Evolutionary conservation across 805 yeast species (phyloP).

Genomic region (Yarrowia osloensis): DNA sequence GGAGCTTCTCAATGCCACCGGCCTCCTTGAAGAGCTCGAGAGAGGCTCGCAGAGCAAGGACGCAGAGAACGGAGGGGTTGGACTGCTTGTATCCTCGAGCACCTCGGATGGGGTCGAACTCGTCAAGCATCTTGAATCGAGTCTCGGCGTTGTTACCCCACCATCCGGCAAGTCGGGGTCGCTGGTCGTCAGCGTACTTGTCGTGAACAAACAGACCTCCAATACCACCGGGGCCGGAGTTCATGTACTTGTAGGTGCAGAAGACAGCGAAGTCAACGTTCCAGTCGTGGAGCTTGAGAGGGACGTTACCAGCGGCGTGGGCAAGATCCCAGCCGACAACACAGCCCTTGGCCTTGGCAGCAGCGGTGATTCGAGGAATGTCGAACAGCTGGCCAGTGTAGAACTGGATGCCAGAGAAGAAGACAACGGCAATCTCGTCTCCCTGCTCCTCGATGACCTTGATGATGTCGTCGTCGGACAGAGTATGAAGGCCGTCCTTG

Average conservation of each 20-base stretch:
- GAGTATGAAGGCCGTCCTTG: slow-evolving; percentile 54
- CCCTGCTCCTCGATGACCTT: slow-evolving; percentile 55
- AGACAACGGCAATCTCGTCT: slow-evolving; percentile 67
- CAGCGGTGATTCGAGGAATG: slow-evolving; percentile 65
- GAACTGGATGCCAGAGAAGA: slow-evolving; percentile 87
- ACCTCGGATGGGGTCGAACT: slow-evolving; percentile 77
- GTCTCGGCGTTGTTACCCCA: slow-evolving; percentile 82
- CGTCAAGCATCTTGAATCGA: slow-evolving; percentile 77
- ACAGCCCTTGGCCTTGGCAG: slow-evolving; percentile 55
- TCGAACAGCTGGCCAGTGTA: slow-evolving; percentile 89
- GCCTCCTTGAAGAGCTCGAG: slow-evolving; percentile 57
- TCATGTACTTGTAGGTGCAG: slow-evolving; percentile 90
- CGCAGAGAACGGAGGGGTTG: slow-evolving; percentile 85
- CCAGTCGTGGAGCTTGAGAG: slow-evolving; percentile 80
- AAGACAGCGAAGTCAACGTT: slow-evolving; percentile 89
- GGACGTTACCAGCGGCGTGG: slow-evolving; percentile 89
- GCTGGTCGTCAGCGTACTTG: slow-evolving; percentile 41
- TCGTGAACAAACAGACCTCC: slow-evolving; percentile 83
- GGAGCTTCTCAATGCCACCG: slow-evolving; percentile 64
- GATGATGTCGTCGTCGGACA: slow-evolving; percentile 66
- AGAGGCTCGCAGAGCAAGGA: slow-evolving; percentile 69
- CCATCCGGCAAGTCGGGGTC: slow-evolving; percentile 91
- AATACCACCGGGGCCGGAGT: slow-evolving; percentile 91
- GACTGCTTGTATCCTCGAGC: slow-evolving; percentile 89
- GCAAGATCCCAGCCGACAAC: slow-evolving; percentile 92